A percentile compares a stretch with the other conserved stretches of the same genome.
Evolutionary conservation across 129 eudicot genomes (phyloP).

Genomic region (Heracleum sosnowskyi): DNA sequence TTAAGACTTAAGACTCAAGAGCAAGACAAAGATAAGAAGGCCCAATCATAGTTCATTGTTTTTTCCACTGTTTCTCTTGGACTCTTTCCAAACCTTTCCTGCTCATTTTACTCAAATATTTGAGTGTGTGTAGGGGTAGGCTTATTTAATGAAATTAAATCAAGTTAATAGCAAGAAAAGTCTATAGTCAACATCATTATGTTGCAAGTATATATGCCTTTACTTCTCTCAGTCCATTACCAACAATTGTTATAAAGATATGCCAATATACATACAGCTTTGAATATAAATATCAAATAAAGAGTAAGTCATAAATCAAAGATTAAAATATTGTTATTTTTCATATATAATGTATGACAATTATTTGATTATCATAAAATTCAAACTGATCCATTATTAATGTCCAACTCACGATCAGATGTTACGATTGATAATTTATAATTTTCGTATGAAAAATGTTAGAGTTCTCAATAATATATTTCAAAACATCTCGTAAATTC

Average conservation of each 20-base stretch:
- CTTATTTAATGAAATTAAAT: background rate
- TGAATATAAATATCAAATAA: no score
- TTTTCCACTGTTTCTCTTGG: background rate
- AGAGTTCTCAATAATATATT: no score
- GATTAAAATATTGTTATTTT: no score
- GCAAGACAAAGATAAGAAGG: background rate
- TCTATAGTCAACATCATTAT: conserved; percentile 4
- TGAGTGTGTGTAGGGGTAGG: background rate
- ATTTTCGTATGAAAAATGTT: no score
- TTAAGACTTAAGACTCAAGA: no score
- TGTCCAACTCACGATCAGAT: no score
- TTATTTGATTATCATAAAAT: background rate
- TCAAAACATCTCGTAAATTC: no score
- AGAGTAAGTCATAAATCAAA: no score
- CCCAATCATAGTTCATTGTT: background rate
- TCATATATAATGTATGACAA: no score
- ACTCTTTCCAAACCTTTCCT: background rate
- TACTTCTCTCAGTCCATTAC: background rate
- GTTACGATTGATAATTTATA: no score
- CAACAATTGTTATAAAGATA: background rate
- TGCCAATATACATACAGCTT: no score
- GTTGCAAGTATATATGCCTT: background rate
- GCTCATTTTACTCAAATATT: background rate
- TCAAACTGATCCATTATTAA: no score
- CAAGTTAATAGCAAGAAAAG: background rate